Percentiles rank a stretch among this genome's conserved stretches.
Conservation (phyloP, 768 basidiomycete genomes). For the Mycena epipterygia region DNA sequence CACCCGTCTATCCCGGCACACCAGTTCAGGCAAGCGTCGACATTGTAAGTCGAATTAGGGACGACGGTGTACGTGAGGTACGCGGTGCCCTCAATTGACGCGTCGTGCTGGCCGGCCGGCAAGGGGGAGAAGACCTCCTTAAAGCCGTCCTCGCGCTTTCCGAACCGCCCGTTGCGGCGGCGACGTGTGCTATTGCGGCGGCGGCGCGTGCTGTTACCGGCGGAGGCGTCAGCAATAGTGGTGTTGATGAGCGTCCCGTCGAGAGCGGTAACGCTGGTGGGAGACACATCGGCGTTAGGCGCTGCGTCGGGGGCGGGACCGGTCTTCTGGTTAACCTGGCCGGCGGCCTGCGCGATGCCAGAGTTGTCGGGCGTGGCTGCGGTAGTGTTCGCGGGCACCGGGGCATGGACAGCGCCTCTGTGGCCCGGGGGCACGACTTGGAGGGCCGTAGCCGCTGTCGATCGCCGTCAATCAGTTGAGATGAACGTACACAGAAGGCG, state of each 20-base stretch:
- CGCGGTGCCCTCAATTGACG: slow-evolving; percentile 61
- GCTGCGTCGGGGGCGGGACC: slow-evolving; percentile 17
- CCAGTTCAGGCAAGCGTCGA: slow-evolving; percentile 57
- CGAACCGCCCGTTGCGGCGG: slow-evolving; percentile 25
- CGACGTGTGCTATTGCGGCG: no score
- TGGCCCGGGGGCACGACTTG: slow-evolving; percentile 45
- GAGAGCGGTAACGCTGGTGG: slow-evolving; percentile 49
- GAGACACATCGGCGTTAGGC: slow-evolving; percentile 18
- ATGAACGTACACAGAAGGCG: neutral
- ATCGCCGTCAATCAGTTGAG: neutral
- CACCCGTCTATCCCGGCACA: slow-evolving; percentile 54
- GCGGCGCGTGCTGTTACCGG: neutral
- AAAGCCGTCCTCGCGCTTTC: slow-evolving; percentile 39
- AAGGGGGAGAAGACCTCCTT: slow-evolving; percentile 56
- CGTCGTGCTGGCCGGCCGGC: slow-evolving; percentile 51
- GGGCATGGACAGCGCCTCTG: slow-evolving; percentile 32
- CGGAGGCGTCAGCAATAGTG: neutral
- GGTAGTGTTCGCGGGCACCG: slow-evolving; percentile 36
- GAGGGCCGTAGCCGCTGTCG: slow-evolving; percentile 37
- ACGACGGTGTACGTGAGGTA: slow-evolving; percentile 64
- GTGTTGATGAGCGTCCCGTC: neutral
- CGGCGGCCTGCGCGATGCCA: slow-evolving; percentile 9
- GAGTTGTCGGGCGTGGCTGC: slow-evolving; percentile 20
- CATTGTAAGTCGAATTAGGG: slow-evolving; percentile 59
- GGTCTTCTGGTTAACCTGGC: slow-evolving; percentile 27